Evolutionary conservation across 495 filamentous ascomycete species (phyloP).

Genomic region (Chaetomium cochliodes): DNA sequence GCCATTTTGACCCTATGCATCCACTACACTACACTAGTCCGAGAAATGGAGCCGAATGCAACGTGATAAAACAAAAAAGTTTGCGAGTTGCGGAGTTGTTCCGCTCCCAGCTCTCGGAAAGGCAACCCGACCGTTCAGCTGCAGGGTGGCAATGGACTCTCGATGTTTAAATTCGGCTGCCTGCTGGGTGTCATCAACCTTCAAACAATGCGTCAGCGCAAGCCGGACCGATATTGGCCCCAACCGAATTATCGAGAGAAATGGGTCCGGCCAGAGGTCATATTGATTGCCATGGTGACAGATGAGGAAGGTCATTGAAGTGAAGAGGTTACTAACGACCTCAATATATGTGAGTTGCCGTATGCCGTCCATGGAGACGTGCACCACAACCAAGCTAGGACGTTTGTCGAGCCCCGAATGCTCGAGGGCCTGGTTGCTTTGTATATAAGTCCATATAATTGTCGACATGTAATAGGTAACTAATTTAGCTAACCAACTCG

Average conservation of each 20-base stretch:
- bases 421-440: no score
- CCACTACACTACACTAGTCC: no score
- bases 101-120: not conserved
- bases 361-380: no score
- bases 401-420: no score
- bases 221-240: slow-evolving; percentile 2
- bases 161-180: slow-evolving; percentile 9
- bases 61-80: slow-evolving; percentile 3
- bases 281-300: not conserved
- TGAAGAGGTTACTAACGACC: not conserved
- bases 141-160: not conserved
- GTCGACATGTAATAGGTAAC: no score
- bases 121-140: not conserved
- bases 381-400: no score
- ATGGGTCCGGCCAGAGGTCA: not conserved
- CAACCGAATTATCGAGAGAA: not conserved
- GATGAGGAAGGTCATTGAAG: not conserved
- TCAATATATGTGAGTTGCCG: no score
- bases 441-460: no score
- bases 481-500: no score
- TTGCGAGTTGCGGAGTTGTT: not conserved
- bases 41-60: slow-evolving; percentile 13
- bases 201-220: slow-evolving; percentile 1
- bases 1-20: not conserved
- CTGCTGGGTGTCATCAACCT: not conserved